Base-by-base conservation (phyloP, 192 early-diverging fungal species). In the Borealophlyctis nickersoniae region DNA sequence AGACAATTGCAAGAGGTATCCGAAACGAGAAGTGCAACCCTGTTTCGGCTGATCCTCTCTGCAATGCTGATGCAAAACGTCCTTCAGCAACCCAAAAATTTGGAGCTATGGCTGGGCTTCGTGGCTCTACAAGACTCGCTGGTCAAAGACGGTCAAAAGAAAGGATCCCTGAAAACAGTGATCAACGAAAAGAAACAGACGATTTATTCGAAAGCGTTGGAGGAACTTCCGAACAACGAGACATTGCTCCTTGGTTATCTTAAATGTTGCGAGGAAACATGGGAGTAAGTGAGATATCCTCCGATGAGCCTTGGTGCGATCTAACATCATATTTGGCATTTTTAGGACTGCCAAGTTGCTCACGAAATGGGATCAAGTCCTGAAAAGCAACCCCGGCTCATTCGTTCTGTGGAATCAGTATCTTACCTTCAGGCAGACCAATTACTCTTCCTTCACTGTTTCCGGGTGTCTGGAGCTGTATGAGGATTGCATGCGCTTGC, bases 191-290 rank as follows among this genome's bases (percentile, higher is more conserved):
- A 72, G 51, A 78, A 76, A 49, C 36, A 80, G 22, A 39, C 71
- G 19, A 81, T 81, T 24, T 73, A 66, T 36, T 73, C 76, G 65
- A 70, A 70, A 33, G 80, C 80, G 1, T 29, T 81, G 22, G 11
- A 59, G 36, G 34, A 66, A 34, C 33, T 73, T 0, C 72, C 72
- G 4, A 27, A 62, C 13, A 33, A 62, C 36, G 62, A 71, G 16
- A 22, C 53, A 26, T 66, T 81, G 24, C 23, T 73, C 22, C 27
- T 50, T 16, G 52, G 65, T 23, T 79, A 70, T 35, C 65, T 81
- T 61, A 28, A 19, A 4, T 26, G 39, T 27, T 72, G 65, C 35
- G 58, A 60, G 34, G 68, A 73, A 29, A 51, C 49, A 2, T 69
- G 59, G 71, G 73, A 78, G 49, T 60, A 60, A 36, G 64, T 31